These are phyloP conservation scores for Poteriospumella lacustris DNA, from an alignment of 108 stramenopile genomes.

Conservation along the genomic window DNA sequence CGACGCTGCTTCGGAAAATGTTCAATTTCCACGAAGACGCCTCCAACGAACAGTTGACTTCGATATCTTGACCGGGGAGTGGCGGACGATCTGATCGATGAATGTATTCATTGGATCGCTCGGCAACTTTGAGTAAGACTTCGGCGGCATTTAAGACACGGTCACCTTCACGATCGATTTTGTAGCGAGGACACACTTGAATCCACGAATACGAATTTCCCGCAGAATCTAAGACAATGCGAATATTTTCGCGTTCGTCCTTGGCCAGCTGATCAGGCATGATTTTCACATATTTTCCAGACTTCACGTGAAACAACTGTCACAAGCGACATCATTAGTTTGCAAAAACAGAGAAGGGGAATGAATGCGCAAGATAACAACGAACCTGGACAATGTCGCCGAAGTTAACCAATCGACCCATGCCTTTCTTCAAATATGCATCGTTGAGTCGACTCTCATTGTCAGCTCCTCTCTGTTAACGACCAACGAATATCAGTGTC, in stretches of 20 bases:
- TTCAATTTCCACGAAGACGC: slow-evolving; percentile 26
- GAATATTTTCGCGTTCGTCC: slow-evolving; percentile 34
- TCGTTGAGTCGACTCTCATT: slow-evolving; percentile 35
- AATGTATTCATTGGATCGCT: slow-evolving; percentile 28
- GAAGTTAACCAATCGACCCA: slow-evolving; percentile 25
- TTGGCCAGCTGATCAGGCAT: slow-evolving; percentile 13
- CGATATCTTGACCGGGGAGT: background rate
- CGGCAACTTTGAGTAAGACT: slow-evolving; percentile 29
- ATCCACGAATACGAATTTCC: slow-evolving; percentile 28
- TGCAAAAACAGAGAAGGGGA: background rate
- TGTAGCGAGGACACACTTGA: slow-evolving; percentile 33
- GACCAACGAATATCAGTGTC: background rate
- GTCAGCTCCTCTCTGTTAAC: background rate
- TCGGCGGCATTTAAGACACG: slow-evolving; percentile 13
- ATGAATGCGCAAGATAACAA: background rate
- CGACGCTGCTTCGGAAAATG: slow-evolving; percentile 9
- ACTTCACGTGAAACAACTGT: slow-evolving; percentile 32
- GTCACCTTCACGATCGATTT: slow-evolving; percentile 41
- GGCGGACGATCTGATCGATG: slow-evolving; percentile 1
- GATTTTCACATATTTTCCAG: slow-evolving; percentile 25
- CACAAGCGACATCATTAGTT: background rate
- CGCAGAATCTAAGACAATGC: background rate
- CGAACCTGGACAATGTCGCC: slow-evolving; percentile 34
- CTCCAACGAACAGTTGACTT: slow-evolving; percentile 41
- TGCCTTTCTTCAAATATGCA: slow-evolving; percentile 19